These are phyloP conservation scores for Scutellaria minor DNA, from an alignment of 257 asterid species.

Conservation along the genomic window DNA sequence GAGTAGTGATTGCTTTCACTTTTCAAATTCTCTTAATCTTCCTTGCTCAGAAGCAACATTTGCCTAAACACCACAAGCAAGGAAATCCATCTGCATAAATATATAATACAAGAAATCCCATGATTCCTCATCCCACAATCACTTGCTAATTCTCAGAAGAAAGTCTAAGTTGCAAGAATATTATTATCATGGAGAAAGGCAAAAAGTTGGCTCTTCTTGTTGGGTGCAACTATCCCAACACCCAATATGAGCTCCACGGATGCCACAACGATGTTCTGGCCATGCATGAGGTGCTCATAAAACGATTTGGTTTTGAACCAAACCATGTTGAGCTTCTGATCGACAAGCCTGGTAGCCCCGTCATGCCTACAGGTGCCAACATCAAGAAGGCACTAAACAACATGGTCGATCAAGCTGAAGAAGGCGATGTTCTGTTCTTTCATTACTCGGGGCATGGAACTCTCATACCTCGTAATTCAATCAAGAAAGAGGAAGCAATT, in stretches of 20 bases:
- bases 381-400: constrained; percentile 58
- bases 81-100: constrained; percentile 34
- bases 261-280: constrained; percentile 77
- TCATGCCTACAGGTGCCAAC: constrained; percentile 74
- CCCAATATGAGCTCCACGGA: constrained; percentile 63
- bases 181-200: constrained; percentile 49
- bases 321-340: constrained; percentile 45
- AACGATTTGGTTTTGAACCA: constrained; percentile 56
- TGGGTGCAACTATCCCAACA: constrained; percentile 86
- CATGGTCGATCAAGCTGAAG: constrained; percentile 65
- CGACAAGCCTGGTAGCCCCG: constrained; percentile 63
- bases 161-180: background rate
- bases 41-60: constrained; percentile 37
- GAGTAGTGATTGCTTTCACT: constrained; percentile 32
- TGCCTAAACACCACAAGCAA: constrained; percentile 29
- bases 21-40: constrained; percentile 3
- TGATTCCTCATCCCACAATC: constrained; percentile 6
- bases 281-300: constrained; percentile 59
- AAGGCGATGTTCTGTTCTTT: constrained; percentile 64
- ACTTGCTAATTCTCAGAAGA: background rate
- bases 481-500: constrained; percentile 65
- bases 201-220: constrained; percentile 74
- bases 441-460: constrained; percentile 89
- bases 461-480: constrained; percentile 42
- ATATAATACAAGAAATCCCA: constrained; percentile 8